These are phyloP conservation scores for Myriosclerotinia duriaeana DNA, from an alignment of 2,329 filamentous ascomycete genomes.

Conservation along the genomic window DNA sequence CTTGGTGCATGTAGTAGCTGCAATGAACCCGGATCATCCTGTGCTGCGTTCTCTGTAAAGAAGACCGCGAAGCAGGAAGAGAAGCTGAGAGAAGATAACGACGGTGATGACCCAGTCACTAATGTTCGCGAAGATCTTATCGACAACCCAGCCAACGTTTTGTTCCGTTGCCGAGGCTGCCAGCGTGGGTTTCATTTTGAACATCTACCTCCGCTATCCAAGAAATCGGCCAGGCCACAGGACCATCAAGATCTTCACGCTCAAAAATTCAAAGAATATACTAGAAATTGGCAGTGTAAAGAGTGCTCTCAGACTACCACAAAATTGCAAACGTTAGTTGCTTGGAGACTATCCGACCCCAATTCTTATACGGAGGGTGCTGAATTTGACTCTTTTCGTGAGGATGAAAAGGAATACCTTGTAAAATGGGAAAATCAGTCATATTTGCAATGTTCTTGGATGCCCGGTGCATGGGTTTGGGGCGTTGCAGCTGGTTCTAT, in stretches of 20 bases:
- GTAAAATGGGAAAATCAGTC: conserved; percentile 83
- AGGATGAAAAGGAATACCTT: conserved; percentile 87
- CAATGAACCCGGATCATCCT: conserved; percentile 63
- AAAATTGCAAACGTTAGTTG: conserved; percentile 77
- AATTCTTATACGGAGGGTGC: conserved; percentile 55
- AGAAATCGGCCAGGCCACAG: conserved; percentile 41
- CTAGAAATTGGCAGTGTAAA: conserved; percentile 73
- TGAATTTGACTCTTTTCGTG: conserved; percentile 56
- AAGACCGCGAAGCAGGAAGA: conserved; percentile 80
- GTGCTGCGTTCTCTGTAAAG: conserved; percentile 69
- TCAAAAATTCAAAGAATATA: conserved; percentile 70
- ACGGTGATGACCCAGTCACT: conserved; percentile 73
- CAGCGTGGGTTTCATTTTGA: conserved; percentile 79
- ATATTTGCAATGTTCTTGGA: conserved; percentile 82
- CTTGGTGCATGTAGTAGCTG: conserved; percentile 73
- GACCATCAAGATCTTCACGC: conserved; percentile 53
- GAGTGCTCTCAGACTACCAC: conserved; percentile 65
- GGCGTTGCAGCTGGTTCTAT: conserved; percentile 63
- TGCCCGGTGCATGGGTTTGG: conserved; percentile 85
- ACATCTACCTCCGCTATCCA: conserved; percentile 61
- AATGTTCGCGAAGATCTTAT: conserved; percentile 61
- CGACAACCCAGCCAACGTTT: conserved; percentile 72
- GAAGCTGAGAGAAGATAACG: conserved; percentile 74
- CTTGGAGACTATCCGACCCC: conserved; percentile 74
- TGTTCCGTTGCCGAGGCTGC: conserved; percentile 81